phyloP scores from a whole-genome alignment of 495 filamentous ascomycete genomes.

The Penicillium cinerascens region DNA sequence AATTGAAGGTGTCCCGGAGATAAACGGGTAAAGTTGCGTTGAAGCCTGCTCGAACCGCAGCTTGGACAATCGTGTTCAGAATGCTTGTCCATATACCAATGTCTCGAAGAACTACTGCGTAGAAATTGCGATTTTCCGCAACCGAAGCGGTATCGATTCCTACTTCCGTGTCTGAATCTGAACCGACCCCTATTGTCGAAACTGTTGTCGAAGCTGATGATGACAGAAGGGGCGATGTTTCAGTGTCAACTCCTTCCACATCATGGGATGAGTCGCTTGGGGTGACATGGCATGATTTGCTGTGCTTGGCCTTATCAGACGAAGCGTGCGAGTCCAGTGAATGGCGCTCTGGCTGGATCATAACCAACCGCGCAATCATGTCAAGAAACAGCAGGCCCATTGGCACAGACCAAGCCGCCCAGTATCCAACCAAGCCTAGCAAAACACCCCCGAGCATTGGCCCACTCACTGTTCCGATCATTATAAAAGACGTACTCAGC shows the following conservation, averaged over 20 bases:
- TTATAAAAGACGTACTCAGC: slow-evolving; percentile 9
- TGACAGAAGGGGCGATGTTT: no score
- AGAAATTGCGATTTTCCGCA: slow-evolving; percentile 2
- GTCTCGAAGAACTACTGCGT: slow-evolving; percentile 11
- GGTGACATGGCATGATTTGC: not conserved
- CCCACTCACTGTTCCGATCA: not conserved
- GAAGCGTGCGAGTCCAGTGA: not conserved
- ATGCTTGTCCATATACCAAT: slow-evolving; percentile 1
- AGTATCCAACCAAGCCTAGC: slow-evolving; percentile 15
- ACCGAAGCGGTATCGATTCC: not conserved
- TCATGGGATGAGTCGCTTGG: no score
- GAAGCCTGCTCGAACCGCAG: not conserved
- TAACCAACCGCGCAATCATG: slow-evolving; percentile 9
- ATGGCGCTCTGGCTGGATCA: slow-evolving; percentile 9
- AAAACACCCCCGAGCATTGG: slow-evolving; percentile 12
- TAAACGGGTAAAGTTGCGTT: slow-evolving; percentile 1
- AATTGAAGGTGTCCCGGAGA: not conserved
- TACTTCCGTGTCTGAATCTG: no score
- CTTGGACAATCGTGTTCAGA: not conserved
- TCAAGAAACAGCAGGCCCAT: slow-evolving; percentile 11
- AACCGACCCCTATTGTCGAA: no score
- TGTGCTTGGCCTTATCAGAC: not conserved
- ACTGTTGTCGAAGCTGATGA: no score
- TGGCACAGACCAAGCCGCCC: slow-evolving; percentile 12
- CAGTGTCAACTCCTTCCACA: no score